Evolutionary conservation across 768 basidiomycete genomes (phyloP).

Genomic region (Pulveroboletus sp.): DNA sequence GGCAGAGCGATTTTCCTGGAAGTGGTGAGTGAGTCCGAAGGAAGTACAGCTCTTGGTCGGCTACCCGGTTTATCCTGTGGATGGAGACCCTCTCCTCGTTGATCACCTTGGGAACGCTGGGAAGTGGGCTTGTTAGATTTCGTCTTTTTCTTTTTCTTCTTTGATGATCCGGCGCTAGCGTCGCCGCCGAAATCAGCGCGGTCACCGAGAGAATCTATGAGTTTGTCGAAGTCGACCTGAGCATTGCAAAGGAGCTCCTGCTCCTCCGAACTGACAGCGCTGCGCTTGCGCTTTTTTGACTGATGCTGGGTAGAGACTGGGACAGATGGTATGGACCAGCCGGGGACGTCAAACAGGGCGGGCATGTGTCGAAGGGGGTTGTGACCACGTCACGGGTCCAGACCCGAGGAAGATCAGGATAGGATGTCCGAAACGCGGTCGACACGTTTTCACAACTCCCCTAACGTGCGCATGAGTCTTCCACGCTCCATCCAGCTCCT

Average conservation of each 20-base stretch:
- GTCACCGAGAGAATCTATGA: slow-evolving; percentile 46
- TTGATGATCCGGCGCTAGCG: slow-evolving; percentile 17
- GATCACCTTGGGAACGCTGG: slow-evolving; percentile 7
- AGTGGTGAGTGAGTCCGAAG: slow-evolving; percentile 9
- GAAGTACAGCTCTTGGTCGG: slow-evolving; percentile 9
- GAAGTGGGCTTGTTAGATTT: slow-evolving; percentile 2
- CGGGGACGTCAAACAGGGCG: slow-evolving; percentile 61
- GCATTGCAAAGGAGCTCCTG: slow-evolving; percentile 36
- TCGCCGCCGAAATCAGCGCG: slow-evolving; percentile 33
- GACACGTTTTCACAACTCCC: slow-evolving; percentile 14
- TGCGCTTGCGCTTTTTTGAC: slow-evolving; percentile 51
- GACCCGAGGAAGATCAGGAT: too few species aligned
- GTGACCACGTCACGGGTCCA: not conserved
- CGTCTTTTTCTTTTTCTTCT: slow-evolving; percentile 17
- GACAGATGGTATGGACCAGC: slow-evolving; percentile 53
- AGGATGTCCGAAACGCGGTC: slow-evolving; percentile 15
- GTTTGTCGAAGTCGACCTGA: slow-evolving; percentile 56
- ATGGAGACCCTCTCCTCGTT: not conserved
- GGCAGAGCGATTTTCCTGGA: not conserved
- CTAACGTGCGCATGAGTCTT: slow-evolving; percentile 3
- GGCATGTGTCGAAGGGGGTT: slow-evolving; percentile 14
- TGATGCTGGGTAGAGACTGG: slow-evolving; percentile 37
- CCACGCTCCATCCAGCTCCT: slow-evolving; percentile 15
- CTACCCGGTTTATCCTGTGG: slow-evolving; percentile 1
- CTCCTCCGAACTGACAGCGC: slow-evolving; percentile 39